Conservation (phyloP, 1,284 basidiomycete genomes). For the Ganoderma leucocontextum region DNA sequence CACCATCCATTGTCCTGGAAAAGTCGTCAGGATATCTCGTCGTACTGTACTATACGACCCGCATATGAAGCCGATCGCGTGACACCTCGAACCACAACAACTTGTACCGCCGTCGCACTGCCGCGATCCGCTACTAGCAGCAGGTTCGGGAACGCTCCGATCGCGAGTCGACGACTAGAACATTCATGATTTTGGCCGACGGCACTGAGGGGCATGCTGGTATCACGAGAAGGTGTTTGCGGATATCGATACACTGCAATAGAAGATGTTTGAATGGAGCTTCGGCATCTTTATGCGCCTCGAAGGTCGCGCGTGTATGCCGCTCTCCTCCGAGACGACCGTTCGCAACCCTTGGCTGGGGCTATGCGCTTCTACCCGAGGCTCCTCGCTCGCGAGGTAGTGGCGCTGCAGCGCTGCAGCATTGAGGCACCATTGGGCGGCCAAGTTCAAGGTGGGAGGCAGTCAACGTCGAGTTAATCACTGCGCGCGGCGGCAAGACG, state of each 20-base stretch:
- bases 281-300: background rate
- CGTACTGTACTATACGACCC: background rate
- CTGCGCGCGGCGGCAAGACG: background rate
- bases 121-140: background rate
- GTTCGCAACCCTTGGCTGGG: background rate
- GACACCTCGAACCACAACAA: background rate
- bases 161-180: background rate
- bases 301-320: background rate
- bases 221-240: slow-evolving; percentile 8
- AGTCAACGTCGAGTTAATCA: background rate
- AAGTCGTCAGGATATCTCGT: background rate
- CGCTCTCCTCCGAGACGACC: background rate
- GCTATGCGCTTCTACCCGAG: background rate
- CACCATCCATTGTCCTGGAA: background rate
- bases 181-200: background rate
- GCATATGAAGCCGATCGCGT: background rate
- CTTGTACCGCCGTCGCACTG: background rate
- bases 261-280: background rate
- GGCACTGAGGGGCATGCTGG: background rate
- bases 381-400: background rate
- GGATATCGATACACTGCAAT: slow-evolving; percentile 6
- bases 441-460: background rate
- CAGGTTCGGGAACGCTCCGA: background rate
- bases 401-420: background rate
- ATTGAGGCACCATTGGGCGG: background rate